phyloP scores from a whole-genome alignment of 2,329 filamentous ascomycete genomes.

The Xylariales sp. region DNA sequence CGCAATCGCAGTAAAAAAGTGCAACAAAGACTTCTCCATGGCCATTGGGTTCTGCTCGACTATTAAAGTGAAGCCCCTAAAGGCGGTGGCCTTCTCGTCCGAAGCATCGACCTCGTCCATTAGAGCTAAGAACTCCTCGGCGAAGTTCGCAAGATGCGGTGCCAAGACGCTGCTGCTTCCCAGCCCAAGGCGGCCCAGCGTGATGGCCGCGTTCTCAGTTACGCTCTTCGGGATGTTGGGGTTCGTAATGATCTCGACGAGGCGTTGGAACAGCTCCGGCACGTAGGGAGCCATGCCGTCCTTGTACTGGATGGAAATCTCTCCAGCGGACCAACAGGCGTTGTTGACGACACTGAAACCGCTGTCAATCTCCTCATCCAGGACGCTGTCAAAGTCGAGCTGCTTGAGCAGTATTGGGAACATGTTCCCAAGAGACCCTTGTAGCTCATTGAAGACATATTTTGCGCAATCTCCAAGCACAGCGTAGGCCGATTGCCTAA shows the following conservation, averaged over 20 bases:
- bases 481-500: constrained; percentile 93
- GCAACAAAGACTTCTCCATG: constrained; percentile 79
- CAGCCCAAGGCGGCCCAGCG: constrained; percentile 81
- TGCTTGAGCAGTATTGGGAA: constrained; percentile 82
- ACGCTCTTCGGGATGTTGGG: constrained; percentile 81
- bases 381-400: constrained; percentile 73
- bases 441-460: constrained; percentile 80
- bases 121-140: constrained; percentile 72
- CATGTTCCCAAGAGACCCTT: constrained; percentile 67
- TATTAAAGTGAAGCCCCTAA: constrained; percentile 83
- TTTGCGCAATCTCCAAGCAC: constrained; percentile 92
- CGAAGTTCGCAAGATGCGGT: constrained; percentile 74
- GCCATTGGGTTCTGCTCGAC: constrained; percentile 84
- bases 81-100: constrained; percentile 90
- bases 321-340: constrained; percentile 93
- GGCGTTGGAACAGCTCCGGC: constrained; percentile 69
- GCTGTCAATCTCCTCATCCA: constrained; percentile 76
- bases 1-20: constrained; percentile 82
- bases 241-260: constrained; percentile 80
- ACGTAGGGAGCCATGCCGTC: constrained; percentile 74
- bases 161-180: constrained; percentile 73
- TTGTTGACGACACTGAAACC: constrained; percentile 96
- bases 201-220: constrained; percentile 90
- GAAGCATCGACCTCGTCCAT: constrained; percentile 84
- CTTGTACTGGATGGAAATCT: constrained; percentile 79